phyloP scores from a whole-genome alignment of 192 early-diverging fungal genomes.

The Podila horticola region DNA sequence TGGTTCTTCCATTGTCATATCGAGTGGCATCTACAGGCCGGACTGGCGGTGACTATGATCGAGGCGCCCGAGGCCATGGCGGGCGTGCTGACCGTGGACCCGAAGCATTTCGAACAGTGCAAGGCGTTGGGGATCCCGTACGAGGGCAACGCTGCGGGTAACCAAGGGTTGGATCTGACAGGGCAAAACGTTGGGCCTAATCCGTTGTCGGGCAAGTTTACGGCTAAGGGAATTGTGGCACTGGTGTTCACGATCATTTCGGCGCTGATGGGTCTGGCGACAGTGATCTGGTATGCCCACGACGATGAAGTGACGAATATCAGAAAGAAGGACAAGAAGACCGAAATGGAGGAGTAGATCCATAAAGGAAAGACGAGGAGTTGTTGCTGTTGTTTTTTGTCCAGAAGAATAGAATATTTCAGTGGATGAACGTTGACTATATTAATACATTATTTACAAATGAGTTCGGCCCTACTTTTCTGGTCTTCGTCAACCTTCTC shows the following conservation, averaged over 20 bases:
- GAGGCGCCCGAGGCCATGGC: constrained; percentile 60
- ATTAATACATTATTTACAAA: no score
- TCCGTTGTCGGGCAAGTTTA: constrained; percentile 61
- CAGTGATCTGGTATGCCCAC: constrained; percentile 77
- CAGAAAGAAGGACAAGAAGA: no score
- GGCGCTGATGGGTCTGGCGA: constrained; percentile 74
- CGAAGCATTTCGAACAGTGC: constrained; percentile 63
- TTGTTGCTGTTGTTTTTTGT: no score
- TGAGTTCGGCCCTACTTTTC: no score
- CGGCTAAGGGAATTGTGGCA: constrained; percentile 69
- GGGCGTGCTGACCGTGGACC: constrained; percentile 46
- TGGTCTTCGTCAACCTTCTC: no score
- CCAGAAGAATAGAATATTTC: no score
- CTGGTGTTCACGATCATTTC: constrained; percentile 73
- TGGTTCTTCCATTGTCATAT: constrained; percentile 55
- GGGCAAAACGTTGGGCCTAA: constrained; percentile 56
- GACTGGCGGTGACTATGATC: constrained; percentile 63
- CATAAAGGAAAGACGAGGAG: no score
- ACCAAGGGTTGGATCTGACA: constrained; percentile 60
- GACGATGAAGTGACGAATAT: constrained; percentile 3
- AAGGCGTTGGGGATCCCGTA: constrained; percentile 55
- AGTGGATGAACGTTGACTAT: no score
- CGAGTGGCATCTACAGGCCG: constrained; percentile 64
- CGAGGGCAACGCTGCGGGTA: constrained; percentile 72
- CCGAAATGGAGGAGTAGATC: no score